phyloP scores from a whole-genome alignment of 768 basidiomycete genomes.

The Boletellus emodensis region DNA sequence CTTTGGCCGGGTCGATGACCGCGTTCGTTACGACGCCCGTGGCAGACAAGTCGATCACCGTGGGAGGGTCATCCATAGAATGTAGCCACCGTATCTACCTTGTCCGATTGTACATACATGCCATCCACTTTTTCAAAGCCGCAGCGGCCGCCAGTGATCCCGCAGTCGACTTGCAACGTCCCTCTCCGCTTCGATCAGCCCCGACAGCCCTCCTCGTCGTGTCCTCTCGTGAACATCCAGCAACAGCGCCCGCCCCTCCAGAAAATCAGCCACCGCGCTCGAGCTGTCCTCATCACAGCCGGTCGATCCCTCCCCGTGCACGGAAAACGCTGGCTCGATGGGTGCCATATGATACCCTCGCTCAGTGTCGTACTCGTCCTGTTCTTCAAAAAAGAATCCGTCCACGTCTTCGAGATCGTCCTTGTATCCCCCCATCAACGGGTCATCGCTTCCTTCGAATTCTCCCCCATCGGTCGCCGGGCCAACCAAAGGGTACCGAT shows the following conservation, averaged over 20 bases:
- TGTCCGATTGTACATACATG: too few species aligned
- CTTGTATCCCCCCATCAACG: conserved; percentile 3
- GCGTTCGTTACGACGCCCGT: too few species aligned
- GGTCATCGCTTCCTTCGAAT: neutral
- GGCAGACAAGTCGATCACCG: too few species aligned
- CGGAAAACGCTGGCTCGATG: neutral
- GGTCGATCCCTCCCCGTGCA: conserved; percentile 3
- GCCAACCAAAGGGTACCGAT: neutral
- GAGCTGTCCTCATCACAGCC: neutral
- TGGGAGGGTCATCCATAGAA: too few species aligned
- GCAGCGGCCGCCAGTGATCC: conserved; percentile 66
- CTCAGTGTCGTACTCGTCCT: neutral
- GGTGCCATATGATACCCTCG: neutral
- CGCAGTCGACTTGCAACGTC: conserved; percentile 56
- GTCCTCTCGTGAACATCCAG: conserved; percentile 31
- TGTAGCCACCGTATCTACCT: too few species aligned
- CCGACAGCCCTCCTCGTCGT: conserved; percentile 14
- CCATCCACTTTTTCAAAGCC: conserved; percentile 31
- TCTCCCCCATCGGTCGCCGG: conserved; percentile 5
- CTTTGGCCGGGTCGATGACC: too few species aligned
- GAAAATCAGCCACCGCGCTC: conserved; percentile 30
- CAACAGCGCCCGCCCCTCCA: conserved; percentile 53
- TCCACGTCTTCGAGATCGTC: neutral
- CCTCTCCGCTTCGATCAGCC: conserved; percentile 47
- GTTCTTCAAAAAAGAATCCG: neutral